Base-by-base conservation (phyloP, 2,329 filamentous ascomycete species). In the Colletotrichum endophyticum region DNA sequence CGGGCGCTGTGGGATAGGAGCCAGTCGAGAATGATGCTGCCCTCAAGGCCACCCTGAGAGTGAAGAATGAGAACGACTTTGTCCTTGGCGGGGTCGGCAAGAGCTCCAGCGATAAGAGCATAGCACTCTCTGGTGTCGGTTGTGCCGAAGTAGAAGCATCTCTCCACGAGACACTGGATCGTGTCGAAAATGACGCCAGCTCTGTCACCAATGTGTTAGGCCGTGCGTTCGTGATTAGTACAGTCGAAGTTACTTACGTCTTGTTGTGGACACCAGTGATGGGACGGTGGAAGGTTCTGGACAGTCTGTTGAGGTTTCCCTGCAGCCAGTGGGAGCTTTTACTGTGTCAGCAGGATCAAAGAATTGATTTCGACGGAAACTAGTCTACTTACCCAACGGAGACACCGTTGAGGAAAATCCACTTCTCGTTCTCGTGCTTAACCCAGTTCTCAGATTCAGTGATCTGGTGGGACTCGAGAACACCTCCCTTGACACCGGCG, bases 1-100 rank as follows among this genome's bases (percentile, higher is more conserved):
- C 92, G 91, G 0, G 93, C 91, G 15, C 95, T 84, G 81, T 96
- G 94, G 78, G 93, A 92, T 2, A 96, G 87, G 3, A 96, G 88
- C 93, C 94, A 95, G 84, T 96, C 95, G 6, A 96, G 84, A 5
- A 95, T 92, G 71, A 96, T 85, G 4, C 93, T 90, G 4, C 92
- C 93, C 81, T 95, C 92, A 67, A 96, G 95, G 13, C 90, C 94
- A 4, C 95, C 95, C 83, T 96, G 95, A 1, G 92, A 95, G 83
- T 96, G 95, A 49, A 94, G 86, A 76, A 96, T 91, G 70, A 96
- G 90, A 32, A 96, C 86, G 5, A 96, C 91, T 4, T 27, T 11
- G 9, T 61, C 28, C 27, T 61, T 61, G 3, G 3, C 27, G 9
- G 57, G 57, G 6, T 94, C 87, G 78, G 93, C 90, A 6, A 96